Base-by-base conservation (phyloP, 192 early-diverging fungal genomes). In the Entrophospora sp. region DNA sequence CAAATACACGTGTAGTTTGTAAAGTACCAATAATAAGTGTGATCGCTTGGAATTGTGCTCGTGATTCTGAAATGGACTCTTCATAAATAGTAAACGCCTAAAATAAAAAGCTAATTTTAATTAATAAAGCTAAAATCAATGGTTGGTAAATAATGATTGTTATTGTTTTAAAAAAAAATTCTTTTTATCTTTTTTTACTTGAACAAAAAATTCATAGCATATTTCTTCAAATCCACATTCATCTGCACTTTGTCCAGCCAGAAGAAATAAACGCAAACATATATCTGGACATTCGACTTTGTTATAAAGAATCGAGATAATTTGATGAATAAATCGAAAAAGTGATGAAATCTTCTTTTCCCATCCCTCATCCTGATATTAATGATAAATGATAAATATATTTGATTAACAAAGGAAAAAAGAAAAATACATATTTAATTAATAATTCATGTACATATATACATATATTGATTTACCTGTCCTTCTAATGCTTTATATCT, bases 201-300 rank as follows among this genome's bases (percentile, higher is more conserved):
- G 87, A 5, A 95, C 95, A 74, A 98, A 86, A 75, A 97, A 95
- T 74, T 99, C 97, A 75, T 98, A 99, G 9, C 86, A 84, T n/a
- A 93, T 80, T 64, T 98, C 96, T 69, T 97, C 95, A 70, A 92
- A 85, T 5, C 90, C 84, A 14, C 83, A 80, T 71, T 93, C 89
- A 59, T 93, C 87, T 10, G 95, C 93, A 16, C 85, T 83, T 61
- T 91, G 85, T 0, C 93, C 97, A 2, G 90, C 89, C 68, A 91
- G 71, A 66, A 99, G 73, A 69, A 88, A 95, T 65, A 97, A 71
- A 35, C 91, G 85, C 58, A 99, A 71, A n/a, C 81, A 79, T 32
- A 78, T 73, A 28, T 81, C 83, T 13, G 79, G 71, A 57, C 69
- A 78, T 36, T 84, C 85, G 30, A 76, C 78, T 71, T 84, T 84